Evolutionary conservation across 1,284 basidiomycete genomes (phyloP).

Genomic region (Salmacisia buchloeana): DNA sequence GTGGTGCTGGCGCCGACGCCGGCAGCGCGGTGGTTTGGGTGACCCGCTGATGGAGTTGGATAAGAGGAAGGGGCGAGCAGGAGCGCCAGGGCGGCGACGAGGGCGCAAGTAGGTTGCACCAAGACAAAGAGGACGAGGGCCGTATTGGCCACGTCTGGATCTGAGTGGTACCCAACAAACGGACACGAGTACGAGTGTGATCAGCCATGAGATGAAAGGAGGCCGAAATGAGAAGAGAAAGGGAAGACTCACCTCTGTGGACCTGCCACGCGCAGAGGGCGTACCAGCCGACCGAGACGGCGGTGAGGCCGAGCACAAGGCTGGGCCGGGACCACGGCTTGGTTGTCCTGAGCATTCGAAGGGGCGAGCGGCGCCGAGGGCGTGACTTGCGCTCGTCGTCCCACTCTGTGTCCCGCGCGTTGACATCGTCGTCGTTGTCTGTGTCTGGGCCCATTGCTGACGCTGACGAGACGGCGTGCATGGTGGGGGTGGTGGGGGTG

Average conservation of each 20-base stretch:
- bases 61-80: too few relatives aligned
- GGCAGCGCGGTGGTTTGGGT: too few relatives aligned
- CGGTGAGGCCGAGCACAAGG: background rate
- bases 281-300: background rate
- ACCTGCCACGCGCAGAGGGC: background rate
- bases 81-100: background rate
- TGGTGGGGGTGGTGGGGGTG: too few relatives aligned
- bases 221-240: background rate
- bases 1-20: too few relatives aligned
- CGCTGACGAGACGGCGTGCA: too few relatives aligned
- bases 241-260: background rate
- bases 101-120: background rate
- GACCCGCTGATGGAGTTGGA: too few relatives aligned
- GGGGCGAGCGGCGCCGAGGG: too few relatives aligned
- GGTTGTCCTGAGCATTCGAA: too few relatives aligned
- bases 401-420: background rate
- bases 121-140: background rate
- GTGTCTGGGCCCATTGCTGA: too few relatives aligned
- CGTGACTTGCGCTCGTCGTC: background rate
- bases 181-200: too few relatives aligned
- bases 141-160: conserved; percentile 6
- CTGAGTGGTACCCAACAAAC: too few relatives aligned
- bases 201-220: background rate
- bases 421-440: too few relatives aligned
- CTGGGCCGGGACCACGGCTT: background rate